Percentiles rank a stretch among this genome's conserved stretches.
phyloP scores from a whole-genome alignment of 768 basidiomycete genomes.

The Hemileccinum rubropunctum region DNA sequence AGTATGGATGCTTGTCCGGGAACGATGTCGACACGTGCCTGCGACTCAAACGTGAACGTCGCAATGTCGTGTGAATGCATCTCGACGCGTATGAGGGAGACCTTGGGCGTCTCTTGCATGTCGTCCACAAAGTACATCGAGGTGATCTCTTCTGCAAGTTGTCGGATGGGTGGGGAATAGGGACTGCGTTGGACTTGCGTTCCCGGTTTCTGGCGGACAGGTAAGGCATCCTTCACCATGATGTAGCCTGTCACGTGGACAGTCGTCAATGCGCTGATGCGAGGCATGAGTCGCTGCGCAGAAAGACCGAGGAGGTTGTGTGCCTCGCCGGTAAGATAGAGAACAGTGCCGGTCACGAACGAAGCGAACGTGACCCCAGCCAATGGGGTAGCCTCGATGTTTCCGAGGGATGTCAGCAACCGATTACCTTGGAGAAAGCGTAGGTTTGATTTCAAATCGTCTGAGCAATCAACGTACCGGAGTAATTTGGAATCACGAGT shows the following conservation, averaged over 20 bases:
- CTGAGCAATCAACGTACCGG: conserved; percentile 33
- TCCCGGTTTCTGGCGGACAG: conserved; percentile 45
- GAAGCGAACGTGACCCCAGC: conserved; percentile 56
- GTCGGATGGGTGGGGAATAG: conserved; percentile 59
- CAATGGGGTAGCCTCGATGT: conserved; percentile 55
- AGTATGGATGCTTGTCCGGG: conserved; percentile 57
- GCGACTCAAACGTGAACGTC: conserved; percentile 50
- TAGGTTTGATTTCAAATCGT: neutral
- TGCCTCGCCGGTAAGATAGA: conserved; percentile 63
- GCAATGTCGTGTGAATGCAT: conserved; percentile 49
- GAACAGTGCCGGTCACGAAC: conserved; percentile 53
- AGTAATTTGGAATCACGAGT: conserved; percentile 59
- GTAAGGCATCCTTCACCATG: conserved; percentile 53
- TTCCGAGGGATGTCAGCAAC: conserved; percentile 60
- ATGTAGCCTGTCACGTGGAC: conserved; percentile 51
- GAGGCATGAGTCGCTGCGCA: conserved; percentile 52
- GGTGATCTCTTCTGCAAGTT: conserved; percentile 47
- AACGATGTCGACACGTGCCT: conserved; percentile 31
- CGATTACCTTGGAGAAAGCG: conserved; percentile 48
- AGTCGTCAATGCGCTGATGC: conserved; percentile 49
- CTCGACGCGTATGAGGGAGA: conserved; percentile 35
- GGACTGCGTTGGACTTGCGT: conserved; percentile 38
- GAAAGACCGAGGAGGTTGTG: conserved; percentile 43
- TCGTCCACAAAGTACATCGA: conserved; percentile 29
- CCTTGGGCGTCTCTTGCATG: conserved; percentile 15